Percentiles rank a stretch among this genome's conserved stretches.
Conservation (phyloP, 345 rosid genomes). For the Corchorus olitorius region DNA sequence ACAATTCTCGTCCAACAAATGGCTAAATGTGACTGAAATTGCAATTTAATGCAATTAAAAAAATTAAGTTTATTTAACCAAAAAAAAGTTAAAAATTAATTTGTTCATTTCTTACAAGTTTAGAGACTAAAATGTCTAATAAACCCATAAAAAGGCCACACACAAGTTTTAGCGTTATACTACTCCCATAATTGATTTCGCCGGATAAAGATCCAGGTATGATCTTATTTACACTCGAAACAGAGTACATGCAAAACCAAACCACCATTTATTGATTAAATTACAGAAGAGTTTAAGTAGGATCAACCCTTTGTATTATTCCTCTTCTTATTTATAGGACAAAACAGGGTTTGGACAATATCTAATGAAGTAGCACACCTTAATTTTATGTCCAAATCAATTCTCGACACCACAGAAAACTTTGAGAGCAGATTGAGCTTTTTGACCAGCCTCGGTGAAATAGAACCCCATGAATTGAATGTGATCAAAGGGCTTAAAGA, state of each 20-base stretch:
- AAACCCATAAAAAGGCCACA: no score
- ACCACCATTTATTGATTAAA: not conserved
- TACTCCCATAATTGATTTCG: no score
- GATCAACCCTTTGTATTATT: not conserved
- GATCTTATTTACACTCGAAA: no score
- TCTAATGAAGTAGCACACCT: not conserved
- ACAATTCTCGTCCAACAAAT: no score
- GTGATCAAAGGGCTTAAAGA: conserved; percentile 64
- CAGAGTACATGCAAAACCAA: not conserved
- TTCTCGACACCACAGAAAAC: conserved; percentile 12
- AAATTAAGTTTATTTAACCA: no score
- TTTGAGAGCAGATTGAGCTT: conserved; percentile 8
- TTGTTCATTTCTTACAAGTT: no score
- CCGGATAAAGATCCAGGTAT: no score
- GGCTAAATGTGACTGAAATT: no score
- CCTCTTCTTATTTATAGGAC: not conserved
- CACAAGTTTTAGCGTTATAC: no score
- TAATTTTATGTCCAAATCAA: not conserved
- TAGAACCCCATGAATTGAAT: conserved; percentile 35
- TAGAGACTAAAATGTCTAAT: no score
- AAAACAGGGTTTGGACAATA: not conserved
- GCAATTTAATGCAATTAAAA: no score
- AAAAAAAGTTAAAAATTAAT: no score
- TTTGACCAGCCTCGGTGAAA: conserved; percentile 13
- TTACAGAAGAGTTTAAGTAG: not conserved